phyloP scores from a whole-genome alignment of 2,329 filamentous ascomycete species.

The Fusarium sp. region DNA sequence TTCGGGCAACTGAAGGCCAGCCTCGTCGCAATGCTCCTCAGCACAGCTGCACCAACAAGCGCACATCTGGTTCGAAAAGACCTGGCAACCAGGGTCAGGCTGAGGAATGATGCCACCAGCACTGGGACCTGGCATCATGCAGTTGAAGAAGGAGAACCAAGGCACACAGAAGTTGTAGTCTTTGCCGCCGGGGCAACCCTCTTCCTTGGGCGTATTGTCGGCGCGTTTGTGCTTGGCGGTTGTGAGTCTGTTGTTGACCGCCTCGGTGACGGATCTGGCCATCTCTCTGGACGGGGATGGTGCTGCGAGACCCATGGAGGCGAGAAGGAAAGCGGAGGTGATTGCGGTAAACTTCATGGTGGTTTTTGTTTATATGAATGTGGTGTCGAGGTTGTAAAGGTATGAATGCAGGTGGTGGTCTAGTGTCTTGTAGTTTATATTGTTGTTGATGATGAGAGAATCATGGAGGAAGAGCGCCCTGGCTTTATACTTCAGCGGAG shows the following conservation, averaged over 20 bases:
- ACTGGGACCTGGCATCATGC: neutral
- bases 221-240: neutral
- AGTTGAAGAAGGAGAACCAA: neutral
- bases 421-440: too few species aligned
- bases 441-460: too few species aligned
- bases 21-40: neutral
- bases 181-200: neutral
- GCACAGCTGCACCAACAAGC: neutral
- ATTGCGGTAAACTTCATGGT: neutral
- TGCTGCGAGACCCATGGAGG: neutral
- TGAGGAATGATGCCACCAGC: neutral
- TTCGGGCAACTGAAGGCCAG: neutral
- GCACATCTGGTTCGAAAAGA: neutral
- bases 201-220: neutral
- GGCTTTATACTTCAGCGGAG: neutral
- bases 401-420: too few species aligned
- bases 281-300: neutral
- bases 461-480: too few species aligned
- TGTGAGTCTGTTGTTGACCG: neutral
- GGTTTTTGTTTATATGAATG: too few species aligned
- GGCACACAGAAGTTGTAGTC: neutral
- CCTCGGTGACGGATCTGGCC: neutral
- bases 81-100: neutral
- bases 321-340: neutral
- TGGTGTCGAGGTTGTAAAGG: too few species aligned